A percentile compares a stretch with the other conserved stretches of the same genome.
phyloP scores from a whole-genome alignment of 139 green algal species.

The Trebouxia sp. region DNA sequence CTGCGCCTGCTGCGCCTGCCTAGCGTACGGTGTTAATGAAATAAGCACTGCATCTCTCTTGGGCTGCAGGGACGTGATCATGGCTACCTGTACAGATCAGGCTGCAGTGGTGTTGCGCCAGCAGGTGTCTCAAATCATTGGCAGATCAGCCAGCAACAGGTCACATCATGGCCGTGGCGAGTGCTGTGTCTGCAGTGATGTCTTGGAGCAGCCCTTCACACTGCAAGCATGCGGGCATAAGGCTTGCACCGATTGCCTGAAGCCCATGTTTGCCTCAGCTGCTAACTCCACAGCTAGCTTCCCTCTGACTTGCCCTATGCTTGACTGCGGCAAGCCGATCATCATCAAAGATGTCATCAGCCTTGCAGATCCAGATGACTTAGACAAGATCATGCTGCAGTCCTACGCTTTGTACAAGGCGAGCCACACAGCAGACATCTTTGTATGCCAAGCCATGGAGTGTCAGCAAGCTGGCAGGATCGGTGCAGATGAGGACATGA shows the following conservation, averaged over 20 bases:
- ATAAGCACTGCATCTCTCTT: not conserved
- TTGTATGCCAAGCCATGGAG: not conserved
- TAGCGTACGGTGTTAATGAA: too few species aligned
- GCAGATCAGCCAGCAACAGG: too few species aligned
- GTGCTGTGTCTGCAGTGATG: too few species aligned
- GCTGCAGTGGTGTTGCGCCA: not conserved
- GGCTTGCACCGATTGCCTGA: not conserved
- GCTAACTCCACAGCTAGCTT: not conserved
- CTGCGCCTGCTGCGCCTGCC: too few species aligned
- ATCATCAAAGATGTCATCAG: constrained; percentile 1
- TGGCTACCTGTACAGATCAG: not conserved
- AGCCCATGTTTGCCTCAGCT: not conserved
- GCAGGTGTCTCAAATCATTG: too few species aligned
- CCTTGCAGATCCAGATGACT: constrained; percentile 9
- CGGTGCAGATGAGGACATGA: not conserved
- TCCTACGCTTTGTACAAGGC: not conserved
- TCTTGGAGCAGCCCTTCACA: not conserved
- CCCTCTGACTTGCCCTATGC: not conserved
- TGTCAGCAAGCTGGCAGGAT: not conserved
- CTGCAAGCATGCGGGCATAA: not conserved
- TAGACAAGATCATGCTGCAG: constrained; percentile 5
- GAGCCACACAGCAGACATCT: not conserved
- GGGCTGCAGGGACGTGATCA: not conserved
- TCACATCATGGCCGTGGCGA: too few species aligned
- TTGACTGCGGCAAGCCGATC: not conserved